These are phyloP conservation scores for Penicillium paxilli DNA, from an alignment of 495 filamentous ascomycete species.

Conservation along the genomic window DNA sequence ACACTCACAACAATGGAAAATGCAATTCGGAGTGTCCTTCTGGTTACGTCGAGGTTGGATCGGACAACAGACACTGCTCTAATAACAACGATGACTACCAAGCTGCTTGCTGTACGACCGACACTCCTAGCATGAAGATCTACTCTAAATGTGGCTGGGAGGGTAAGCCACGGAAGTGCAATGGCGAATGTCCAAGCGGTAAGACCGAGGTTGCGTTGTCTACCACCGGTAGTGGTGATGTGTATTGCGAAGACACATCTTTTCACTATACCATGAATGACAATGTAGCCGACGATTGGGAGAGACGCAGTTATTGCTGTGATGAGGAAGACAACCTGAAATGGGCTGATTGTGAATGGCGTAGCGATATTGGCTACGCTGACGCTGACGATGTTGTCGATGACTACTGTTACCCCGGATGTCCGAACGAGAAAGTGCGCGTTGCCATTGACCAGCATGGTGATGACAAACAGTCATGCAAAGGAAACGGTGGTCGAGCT, in stretches of 20 bases:
- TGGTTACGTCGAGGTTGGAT: conserved; percentile 2
- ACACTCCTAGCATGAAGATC: conserved; percentile 2
- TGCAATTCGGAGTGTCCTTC: conserved; percentile 3
- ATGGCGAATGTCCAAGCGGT: conserved; percentile 1
- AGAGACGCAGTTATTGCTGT: conserved; percentile 9
- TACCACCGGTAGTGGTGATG: conserved; percentile 4
- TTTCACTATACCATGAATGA: conserved; percentile 1
- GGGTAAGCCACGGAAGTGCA: background rate
- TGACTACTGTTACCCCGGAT: background rate
- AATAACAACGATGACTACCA: conserved; percentile 4
- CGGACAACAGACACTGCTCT: background rate
- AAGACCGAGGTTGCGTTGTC: background rate
- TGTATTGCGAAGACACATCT: background rate
- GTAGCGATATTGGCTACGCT: background rate
- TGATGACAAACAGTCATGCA: background rate
- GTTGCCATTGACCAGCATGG: conserved; percentile 1
- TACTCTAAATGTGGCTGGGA: conserved; percentile 4
- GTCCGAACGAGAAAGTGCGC: conserved; percentile 2
- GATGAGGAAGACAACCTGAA: conserved; percentile 3
- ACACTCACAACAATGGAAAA: conserved; percentile 8
- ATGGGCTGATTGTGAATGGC: conserved; percentile 6
- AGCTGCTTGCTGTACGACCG: conserved; percentile 6
- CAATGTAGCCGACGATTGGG: background rate
- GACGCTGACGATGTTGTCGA: background rate
- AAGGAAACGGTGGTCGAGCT: conserved; percentile 1